Conservation (phyloP, 2,329 filamentous ascomycete species). For the Cytospora schulzeri region DNA sequence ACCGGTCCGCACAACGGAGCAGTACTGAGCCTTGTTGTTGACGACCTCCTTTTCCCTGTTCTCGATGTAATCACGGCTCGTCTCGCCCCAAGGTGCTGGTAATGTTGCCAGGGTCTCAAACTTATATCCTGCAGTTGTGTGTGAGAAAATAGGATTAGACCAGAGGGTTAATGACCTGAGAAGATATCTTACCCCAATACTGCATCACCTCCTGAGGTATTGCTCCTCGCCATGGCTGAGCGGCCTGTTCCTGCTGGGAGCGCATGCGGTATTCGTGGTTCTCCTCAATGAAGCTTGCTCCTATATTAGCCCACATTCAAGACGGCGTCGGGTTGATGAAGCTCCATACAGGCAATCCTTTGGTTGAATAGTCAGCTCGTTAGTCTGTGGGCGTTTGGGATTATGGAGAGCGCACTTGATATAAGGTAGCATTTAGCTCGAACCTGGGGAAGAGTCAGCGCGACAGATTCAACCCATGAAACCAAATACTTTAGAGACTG, state of each 20-base stretch:
- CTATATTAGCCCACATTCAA: slow-evolving; percentile 24
- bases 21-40: slow-evolving; percentile 92
- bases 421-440: slow-evolving; percentile 92
- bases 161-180: background rate
- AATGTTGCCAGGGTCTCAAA: slow-evolving; percentile 87
- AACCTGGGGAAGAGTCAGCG: slow-evolving; percentile 58
- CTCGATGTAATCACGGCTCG: slow-evolving; percentile 77
- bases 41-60: slow-evolving; percentile 70
- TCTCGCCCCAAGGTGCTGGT: slow-evolving; percentile 72
- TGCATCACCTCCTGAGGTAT: slow-evolving; percentile 79
- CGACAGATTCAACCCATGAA: background rate
- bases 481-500: background rate
- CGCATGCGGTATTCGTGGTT: slow-evolving; percentile 73
- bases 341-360: slow-evolving; percentile 58
- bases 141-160: background rate
- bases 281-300: slow-evolving; percentile 83
- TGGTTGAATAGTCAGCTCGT: slow-evolving; percentile 23
- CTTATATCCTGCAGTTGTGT: slow-evolving; percentile 76
- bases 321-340: background rate
- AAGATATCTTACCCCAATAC: slow-evolving; percentile 73
- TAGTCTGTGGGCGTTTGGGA: slow-evolving; percentile 30
- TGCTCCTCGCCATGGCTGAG: slow-evolving; percentile 42
- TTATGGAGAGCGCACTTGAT: slow-evolving; percentile 64
- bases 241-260: slow-evolving; percentile 60
- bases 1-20: slow-evolving; percentile 86